phyloP scores from a whole-genome alignment of 2,329 filamentous ascomycete species.

The Penicillium sp. region DNA sequence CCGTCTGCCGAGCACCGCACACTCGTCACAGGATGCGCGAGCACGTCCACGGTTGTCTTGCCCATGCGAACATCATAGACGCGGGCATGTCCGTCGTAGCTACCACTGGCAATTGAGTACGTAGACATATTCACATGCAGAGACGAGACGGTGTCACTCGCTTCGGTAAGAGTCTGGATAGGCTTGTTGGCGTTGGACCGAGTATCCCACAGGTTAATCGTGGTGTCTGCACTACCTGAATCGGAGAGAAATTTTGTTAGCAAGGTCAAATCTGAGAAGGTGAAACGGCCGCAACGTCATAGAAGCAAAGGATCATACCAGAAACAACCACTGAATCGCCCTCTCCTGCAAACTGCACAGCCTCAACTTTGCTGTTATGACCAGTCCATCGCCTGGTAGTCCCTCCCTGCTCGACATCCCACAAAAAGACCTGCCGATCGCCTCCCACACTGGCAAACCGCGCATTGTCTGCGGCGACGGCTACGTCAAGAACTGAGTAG shows the following conservation, averaged over 20 bases:
- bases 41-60: slow-evolving; percentile 70
- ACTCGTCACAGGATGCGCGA: slow-evolving; percentile 74
- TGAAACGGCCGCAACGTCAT: not conserved
- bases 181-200: slow-evolving; percentile 50
- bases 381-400: slow-evolving; percentile 77
- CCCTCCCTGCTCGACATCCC: slow-evolving; percentile 84
- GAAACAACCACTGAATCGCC: slow-evolving; percentile 75
- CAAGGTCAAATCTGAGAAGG: not conserved
- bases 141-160: slow-evolving; percentile 50
- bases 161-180: slow-evolving; percentile 51
- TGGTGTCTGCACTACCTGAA: slow-evolving; percentile 52
- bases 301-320: slow-evolving; percentile 40
- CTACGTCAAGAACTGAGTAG: slow-evolving; percentile 85
- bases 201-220: slow-evolving; percentile 51
- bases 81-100: slow-evolving; percentile 82
- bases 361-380: slow-evolving; percentile 76
- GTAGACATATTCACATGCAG: slow-evolving; percentile 47
- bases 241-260: not conserved
- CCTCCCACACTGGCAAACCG: slow-evolving; percentile 87
- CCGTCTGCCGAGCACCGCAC: slow-evolving; percentile 73
- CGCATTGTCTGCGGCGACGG: slow-evolving; percentile 76
- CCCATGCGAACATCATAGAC: slow-evolving; percentile 85
- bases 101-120: slow-evolving; percentile 69
- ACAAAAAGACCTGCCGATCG: slow-evolving; percentile 88
- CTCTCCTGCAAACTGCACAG: slow-evolving; percentile 77